Percentiles rank a stretch among this genome's conserved stretches.
Conservation (phyloP, 148 eudicot species). For the Limonium bicolor region DNA sequence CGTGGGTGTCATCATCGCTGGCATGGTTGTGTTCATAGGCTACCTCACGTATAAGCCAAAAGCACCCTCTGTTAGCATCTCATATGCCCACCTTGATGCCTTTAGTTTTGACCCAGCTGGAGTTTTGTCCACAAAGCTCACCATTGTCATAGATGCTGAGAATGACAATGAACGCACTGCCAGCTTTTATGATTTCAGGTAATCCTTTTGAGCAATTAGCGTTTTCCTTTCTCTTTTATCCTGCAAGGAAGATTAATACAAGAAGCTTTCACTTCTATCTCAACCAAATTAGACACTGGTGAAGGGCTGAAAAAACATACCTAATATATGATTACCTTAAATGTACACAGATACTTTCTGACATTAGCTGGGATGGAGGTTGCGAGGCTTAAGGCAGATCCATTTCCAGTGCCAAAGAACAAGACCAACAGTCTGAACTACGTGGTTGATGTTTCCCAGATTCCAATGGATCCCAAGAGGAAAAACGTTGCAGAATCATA, state of each 20-base stretch:
- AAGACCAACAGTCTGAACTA: constrained; percentile 15
- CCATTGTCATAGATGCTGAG: constrained; percentile 32
- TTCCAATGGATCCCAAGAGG: constrained; percentile 29
- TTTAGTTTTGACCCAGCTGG: constrained; percentile 31
- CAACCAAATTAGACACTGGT: no score
- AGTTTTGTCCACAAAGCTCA: constrained; percentile 27
- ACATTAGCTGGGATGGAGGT: constrained; percentile 27
- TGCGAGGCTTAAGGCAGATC: constrained; percentile 23
- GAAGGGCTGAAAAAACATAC: no score
- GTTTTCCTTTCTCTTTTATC: no score
- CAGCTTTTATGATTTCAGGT: constrained; percentile 32
- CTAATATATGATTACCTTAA: no score
- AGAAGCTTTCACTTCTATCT: no score
- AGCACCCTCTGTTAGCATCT: constrained; percentile 38
- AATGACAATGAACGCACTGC: constrained; percentile 52
- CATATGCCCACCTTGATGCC: constrained; percentile 32
- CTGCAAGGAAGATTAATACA: no score
- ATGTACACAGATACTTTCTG: constrained; percentile 19
- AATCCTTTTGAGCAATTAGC: no score
- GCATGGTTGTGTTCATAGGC: constrained; percentile 42
- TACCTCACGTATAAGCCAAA: constrained; percentile 36
- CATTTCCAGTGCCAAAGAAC: constrained; percentile 38
- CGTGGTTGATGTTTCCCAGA: constrained; percentile 21
- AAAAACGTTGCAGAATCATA: constrained; percentile 13
- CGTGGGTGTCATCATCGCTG: constrained; percentile 31